Percentiles rank a stretch among this genome's conserved stretches.
These are phyloP conservation scores for Pythium phragmitis DNA, from an alignment of 352 stramenopile genomes.

Conservation along the genomic window DNA sequence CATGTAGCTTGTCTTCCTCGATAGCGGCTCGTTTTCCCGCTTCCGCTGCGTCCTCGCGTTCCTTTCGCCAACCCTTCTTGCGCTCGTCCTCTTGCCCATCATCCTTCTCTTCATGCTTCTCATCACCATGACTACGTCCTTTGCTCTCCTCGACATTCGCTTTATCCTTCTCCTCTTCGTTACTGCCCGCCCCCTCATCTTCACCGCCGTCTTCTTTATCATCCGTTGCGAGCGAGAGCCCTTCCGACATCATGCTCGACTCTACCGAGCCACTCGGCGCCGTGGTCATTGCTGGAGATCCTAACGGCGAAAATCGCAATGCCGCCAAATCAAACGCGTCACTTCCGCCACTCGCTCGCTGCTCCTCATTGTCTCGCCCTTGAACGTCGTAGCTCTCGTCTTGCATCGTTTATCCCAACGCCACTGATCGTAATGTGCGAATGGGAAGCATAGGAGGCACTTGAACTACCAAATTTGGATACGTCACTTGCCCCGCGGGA, in stretches of 20 bases:
- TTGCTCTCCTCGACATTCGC: background rate
- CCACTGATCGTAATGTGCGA: background rate
- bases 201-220: slow-evolving; percentile 8
- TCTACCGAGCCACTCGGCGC: background rate
- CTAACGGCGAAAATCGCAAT: slow-evolving; percentile 14
- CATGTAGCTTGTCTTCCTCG: background rate
- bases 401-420: background rate
- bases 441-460: background rate
- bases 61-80: too few species aligned
- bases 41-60: background rate
- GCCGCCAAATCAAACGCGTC: slow-evolving; percentile 9
- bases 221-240: slow-evolving; percentile 7
- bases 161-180: background rate
- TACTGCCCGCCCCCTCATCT: background rate
- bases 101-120: background rate
- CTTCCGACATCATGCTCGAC: slow-evolving; percentile 2
- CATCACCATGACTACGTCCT: background rate
- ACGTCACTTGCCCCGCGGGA: background rate
- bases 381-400: background rate
- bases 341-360: background rate
- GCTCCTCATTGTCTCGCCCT: background rate
- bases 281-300: slow-evolving; percentile 14
- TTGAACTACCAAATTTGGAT: background rate
- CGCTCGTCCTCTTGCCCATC: background rate
- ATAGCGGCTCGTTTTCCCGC: background rate